Conservation (phyloP, 495 filamentous ascomycete genomes). For the Sporormia fimetaria region DNA sequence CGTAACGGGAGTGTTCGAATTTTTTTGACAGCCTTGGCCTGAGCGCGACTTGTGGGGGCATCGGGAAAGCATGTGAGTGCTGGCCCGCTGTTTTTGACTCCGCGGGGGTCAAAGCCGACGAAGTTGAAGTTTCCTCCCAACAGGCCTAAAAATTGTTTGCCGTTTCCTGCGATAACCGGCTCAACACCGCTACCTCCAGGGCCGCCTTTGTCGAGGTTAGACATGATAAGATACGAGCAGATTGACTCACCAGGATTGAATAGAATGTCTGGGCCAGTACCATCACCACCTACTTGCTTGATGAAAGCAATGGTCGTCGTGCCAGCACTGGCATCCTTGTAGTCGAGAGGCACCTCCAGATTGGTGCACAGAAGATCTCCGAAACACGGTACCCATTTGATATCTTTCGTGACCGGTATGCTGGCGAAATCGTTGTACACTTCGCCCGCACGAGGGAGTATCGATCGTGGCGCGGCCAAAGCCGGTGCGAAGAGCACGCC, state of each 20-base stretch:
- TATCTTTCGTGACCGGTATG: background rate
- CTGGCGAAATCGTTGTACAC: too few relatives aligned
- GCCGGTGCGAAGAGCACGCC: too few relatives aligned
- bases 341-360: constrained; percentile 31
- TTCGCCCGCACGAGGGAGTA: too few relatives aligned
- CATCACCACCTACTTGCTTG: constrained; percentile 26
- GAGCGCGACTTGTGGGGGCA: constrained; percentile 2
- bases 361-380: constrained; percentile 29
- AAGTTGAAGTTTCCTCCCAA: constrained; percentile 37
- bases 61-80: constrained; percentile 40
- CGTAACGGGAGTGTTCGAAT: constrained; percentile 28
- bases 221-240: constrained; percentile 24
- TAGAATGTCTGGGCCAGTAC: constrained; percentile 31
- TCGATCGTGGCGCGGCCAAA: too few relatives aligned
- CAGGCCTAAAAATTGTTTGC: constrained; percentile 2
- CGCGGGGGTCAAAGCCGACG: constrained; percentile 43
- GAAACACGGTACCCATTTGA: constrained; percentile 15
- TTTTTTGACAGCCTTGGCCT: constrained; percentile 25
- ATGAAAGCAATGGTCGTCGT: constrained; percentile 23
- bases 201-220: constrained; percentile 34
- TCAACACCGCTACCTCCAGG: constrained; percentile 38
- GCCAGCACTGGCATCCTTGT: constrained; percentile 34
- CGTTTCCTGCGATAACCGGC: constrained; percentile 28
- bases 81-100: constrained; percentile 28
- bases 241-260: constrained; percentile 30